Conservation (phyloP, 2,329 filamentous ascomycete species). For the Zasmidium cellare region DNA sequence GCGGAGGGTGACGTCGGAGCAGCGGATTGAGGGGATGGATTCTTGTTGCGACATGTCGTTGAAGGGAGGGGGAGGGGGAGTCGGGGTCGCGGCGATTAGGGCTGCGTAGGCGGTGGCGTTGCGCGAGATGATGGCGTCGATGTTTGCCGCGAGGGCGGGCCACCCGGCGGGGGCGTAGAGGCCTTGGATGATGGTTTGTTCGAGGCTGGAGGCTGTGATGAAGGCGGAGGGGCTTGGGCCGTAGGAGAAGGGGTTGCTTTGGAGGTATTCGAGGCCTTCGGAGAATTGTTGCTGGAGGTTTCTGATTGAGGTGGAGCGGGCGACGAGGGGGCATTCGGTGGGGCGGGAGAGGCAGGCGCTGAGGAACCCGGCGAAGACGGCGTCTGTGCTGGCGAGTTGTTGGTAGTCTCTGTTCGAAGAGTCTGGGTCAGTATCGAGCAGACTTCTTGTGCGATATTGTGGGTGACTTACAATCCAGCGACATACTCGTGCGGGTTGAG, state of each 20-base stretch:
- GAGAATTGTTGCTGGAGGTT: background rate
- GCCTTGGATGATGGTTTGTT: background rate
- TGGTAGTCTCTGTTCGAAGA: background rate
- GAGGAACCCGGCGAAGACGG: background rate
- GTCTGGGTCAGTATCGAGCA: background rate
- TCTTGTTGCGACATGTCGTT: background rate
- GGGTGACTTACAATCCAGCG: no score
- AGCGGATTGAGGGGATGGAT: slow-evolving; percentile 1
- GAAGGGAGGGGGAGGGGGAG: background rate
- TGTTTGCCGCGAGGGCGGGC: background rate
- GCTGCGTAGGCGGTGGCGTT: background rate
- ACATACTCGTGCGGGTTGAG: no score
- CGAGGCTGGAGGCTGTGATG: background rate
- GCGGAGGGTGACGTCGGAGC: background rate
- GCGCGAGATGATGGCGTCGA: background rate
- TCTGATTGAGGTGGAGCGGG: background rate
- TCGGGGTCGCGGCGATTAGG: background rate
- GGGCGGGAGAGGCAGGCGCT: background rate
- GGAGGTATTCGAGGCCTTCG: background rate
- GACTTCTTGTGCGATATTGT: no score
- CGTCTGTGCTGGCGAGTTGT: background rate
- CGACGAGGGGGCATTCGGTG: background rate
- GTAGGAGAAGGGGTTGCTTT: no score
- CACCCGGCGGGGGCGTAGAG: background rate
- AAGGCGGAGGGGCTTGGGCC: background rate